Conservation (phyloP, 2,329 filamentous ascomycete species). For the Penicillium polonicum region DNA sequence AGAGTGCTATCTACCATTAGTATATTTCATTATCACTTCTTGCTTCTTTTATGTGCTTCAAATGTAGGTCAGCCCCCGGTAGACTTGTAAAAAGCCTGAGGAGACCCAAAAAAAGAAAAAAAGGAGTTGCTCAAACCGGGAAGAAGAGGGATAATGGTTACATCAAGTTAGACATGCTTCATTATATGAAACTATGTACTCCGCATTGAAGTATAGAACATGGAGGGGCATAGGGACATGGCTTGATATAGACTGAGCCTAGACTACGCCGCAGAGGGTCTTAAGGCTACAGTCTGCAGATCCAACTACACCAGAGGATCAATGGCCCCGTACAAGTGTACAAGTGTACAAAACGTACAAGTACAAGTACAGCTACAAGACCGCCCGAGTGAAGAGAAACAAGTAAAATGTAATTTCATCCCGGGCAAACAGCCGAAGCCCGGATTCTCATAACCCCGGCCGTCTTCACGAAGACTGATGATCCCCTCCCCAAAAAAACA, state of each 20-base stretch:
- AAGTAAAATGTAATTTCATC: constrained; percentile 29
- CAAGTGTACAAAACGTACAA: not conserved
- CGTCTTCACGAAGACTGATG: constrained; percentile 23
- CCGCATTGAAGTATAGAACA: not conserved
- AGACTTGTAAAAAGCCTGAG: too few species aligned
- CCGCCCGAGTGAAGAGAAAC: constrained; percentile 22
- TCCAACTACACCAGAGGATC: not conserved
- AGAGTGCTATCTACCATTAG: too few species aligned
- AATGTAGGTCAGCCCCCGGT: too few species aligned
- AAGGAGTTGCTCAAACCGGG: too few species aligned
- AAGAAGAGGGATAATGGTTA: too few species aligned
- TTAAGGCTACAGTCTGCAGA: not conserved
- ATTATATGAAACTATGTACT: not conserved
- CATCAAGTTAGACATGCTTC: not conserved
- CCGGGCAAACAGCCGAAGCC: constrained; percentile 27
- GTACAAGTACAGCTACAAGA: constrained; percentile 5
- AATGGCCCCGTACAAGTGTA: not conserved
- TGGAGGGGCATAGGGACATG: not conserved
- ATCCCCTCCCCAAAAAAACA: constrained; percentile 20
- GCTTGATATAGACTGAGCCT: not conserved
- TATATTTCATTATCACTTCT: too few species aligned
- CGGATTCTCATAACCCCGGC: constrained; percentile 29
- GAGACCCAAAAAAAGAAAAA: too few species aligned
- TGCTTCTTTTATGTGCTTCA: too few species aligned
- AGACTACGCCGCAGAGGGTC: constrained; percentile 1